Evolutionary conservation across 495 filamentous ascomycete genomes (phyloP).

Genomic region (Podospora comata): DNA sequence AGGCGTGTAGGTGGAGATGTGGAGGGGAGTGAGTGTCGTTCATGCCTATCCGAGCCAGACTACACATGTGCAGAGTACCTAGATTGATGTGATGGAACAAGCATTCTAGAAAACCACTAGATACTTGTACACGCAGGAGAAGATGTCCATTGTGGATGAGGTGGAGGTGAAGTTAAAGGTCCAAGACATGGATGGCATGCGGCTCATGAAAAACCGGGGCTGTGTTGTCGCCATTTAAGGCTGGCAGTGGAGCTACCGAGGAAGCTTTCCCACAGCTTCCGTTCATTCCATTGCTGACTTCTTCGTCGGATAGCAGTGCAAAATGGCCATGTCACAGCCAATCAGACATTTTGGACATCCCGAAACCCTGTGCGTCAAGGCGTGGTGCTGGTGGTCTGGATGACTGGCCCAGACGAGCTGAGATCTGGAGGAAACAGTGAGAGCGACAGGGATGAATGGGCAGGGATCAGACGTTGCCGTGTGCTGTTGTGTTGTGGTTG

Average conservation of each 20-base stretch:
- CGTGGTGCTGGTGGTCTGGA: background rate
- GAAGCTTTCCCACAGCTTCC: background rate
- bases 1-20: no score
- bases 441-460: conserved; percentile 2
- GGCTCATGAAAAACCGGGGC: background rate
- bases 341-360: background rate
- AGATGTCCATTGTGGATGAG: background rate
- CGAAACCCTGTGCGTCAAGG: conserved; percentile 2
- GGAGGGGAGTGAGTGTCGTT: no score
- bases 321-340: background rate
- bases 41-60: no score
- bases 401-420: conserved; percentile 8
- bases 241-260: background rate
- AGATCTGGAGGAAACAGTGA: background rate
- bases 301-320: background rate
- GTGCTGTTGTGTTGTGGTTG: background rate
- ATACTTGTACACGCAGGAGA: background rate
- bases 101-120: background rate
- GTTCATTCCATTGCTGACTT: no score
- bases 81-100: background rate
- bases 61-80: no score
- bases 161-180: background rate
- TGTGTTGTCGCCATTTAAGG: background rate
- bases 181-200: background rate
- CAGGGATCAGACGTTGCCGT: background rate